phyloP scores from a whole-genome alignment of 306 rosid species.

The Vigna mungo region DNA sequence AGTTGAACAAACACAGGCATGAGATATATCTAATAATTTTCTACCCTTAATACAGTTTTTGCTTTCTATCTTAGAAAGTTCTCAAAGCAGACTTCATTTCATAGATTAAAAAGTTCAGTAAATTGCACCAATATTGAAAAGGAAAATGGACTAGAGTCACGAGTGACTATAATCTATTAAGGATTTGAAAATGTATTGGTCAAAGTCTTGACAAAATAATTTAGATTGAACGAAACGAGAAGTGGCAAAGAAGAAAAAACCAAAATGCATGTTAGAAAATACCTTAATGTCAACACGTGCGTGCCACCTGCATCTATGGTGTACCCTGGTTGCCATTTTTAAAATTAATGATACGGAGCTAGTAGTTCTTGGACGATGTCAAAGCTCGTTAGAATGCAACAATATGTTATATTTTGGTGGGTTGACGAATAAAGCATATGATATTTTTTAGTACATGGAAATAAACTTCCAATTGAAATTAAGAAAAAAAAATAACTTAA shows the following conservation, averaged over 20 bases:
- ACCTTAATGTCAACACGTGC: background rate
- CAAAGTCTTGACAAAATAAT: background rate
- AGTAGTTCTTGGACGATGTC: no score
- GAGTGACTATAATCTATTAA: background rate
- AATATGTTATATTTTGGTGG: no score
- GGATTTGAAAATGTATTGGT: constrained; percentile 6
- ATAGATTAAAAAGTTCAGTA: background rate
- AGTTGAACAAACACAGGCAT: no score
- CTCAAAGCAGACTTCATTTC: background rate
- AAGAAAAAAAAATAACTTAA: no score
- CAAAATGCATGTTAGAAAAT: background rate
- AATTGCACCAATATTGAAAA: background rate
- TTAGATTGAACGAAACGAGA: background rate
- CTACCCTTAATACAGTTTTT: no score
- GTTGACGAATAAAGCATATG: no score
- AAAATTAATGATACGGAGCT: background rate
- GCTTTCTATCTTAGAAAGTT: background rate
- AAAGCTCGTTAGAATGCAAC: no score
- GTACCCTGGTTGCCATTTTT: background rate
- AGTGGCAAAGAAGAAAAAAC: background rate
- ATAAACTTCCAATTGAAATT: no score
- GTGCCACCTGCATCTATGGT: no score
- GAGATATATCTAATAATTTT: background rate
- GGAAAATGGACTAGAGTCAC: background rate
- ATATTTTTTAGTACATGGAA: no score